phyloP scores from a whole-genome alignment of 2,329 filamentous ascomycete genomes.

The Colletotrichum plurivorum region DNA sequence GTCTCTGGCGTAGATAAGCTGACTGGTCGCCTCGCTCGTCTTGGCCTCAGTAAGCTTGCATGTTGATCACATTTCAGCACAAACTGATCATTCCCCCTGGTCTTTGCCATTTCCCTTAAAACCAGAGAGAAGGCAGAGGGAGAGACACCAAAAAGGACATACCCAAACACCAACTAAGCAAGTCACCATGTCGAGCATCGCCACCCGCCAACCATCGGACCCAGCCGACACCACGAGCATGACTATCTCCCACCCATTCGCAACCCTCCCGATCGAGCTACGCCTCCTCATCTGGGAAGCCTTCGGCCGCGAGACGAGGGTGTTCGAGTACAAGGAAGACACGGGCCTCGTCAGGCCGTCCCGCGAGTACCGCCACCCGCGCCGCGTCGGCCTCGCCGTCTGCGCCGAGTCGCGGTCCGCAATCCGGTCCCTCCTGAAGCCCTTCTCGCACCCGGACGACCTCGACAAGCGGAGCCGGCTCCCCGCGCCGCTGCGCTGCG shows the following conservation, averaged over 20 bases:
- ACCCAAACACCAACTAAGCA: background rate
- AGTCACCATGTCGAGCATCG: slow-evolving; percentile 1
- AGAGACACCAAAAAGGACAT: background rate
- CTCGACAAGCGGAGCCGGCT: slow-evolving; percentile 18
- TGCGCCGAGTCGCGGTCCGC: slow-evolving; percentile 30
- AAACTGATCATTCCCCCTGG: background rate
- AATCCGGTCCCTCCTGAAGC: slow-evolving; percentile 5
- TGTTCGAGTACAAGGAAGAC: slow-evolving; percentile 34
- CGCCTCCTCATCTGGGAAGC: slow-evolving; percentile 35
- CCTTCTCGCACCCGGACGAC: slow-evolving; percentile 30
- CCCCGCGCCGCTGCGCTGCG: background rate
- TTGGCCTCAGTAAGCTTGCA: slow-evolving; percentile 8
- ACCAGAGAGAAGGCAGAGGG: too few relatives aligned
- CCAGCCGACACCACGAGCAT: background rate
- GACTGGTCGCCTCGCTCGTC: background rate
- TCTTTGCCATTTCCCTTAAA: background rate
- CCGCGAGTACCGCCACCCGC: slow-evolving; percentile 30
- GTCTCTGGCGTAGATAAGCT: slow-evolving; percentile 18
- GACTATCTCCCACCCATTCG: slow-evolving; percentile 21
- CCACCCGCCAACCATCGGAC: background rate
- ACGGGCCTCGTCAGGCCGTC: slow-evolving; percentile 24
- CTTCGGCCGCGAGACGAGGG: slow-evolving; percentile 11
- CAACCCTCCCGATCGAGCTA: slow-evolving; percentile 30
- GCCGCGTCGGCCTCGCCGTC: slow-evolving; percentile 17
- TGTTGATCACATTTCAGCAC: background rate